Base-by-base conservation (phyloP, 1,139 yeast genomes). In the Candida smagusa region DNA sequence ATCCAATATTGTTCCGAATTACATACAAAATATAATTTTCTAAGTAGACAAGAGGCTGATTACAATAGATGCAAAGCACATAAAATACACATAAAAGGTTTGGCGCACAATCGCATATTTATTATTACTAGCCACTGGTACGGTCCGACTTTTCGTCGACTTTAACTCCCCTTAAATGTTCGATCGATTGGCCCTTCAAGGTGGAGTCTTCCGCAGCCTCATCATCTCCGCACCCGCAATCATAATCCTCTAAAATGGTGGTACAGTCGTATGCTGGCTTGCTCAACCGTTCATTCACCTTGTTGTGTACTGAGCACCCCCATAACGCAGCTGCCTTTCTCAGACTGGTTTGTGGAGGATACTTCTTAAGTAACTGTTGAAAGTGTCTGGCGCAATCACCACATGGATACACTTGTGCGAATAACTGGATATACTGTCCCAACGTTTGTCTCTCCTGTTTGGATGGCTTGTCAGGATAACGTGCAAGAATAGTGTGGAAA, bases 331-430 rank as follows among this genome's bases (percentile, higher is more conserved):
- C 97, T 2, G 80, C 77, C 46, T 82, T 81, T 41, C 96, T 73
- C 13, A 84, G 74, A 7, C 79, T 71, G 2, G 85, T 74, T 54
- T 94, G 98, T 2, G 96, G 97, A 1, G 98, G 98, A 52, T 70
- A 79, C 50, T 83, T 72, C 37, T 66, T 55, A 42, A 92, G 64
- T 48, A 90, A 66, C 49, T 74, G 62, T 46, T 78, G 84, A 59
- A 92, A 92, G 60, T 92, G 98, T 48, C 88, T 72, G 0, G 98
- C 97, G 65, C 97, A 90, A 57, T 90, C 96, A 6, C 96, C 95
- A 61, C 95, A 87, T 0, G 96, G 96, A 48, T 87, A 87, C 11
- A 86, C 87, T 51, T 85, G 87, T 2, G 85, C 86, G 62, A 83
- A 84, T 27, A 80, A 62, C 8, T 58, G 69, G 42, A 76, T 72